Evolutionary conservation across 2,329 filamentous ascomycete genomes (phyloP), one percentile per base, ranked within the genome.

Genomic region (Colletotrichum sublineola): DNA sequence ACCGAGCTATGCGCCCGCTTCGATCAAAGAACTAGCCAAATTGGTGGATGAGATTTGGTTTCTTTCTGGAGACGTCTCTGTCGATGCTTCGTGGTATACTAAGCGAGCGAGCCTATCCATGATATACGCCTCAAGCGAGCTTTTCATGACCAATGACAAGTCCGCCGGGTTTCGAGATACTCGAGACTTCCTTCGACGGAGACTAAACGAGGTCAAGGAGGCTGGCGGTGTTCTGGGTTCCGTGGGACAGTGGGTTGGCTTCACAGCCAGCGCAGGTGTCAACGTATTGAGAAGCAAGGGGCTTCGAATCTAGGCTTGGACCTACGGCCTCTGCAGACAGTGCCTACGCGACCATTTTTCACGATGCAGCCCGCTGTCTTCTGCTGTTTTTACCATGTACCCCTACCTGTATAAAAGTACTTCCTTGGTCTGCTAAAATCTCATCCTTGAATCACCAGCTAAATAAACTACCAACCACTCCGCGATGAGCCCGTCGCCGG

Each of bases 11-110:
- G 88, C 97, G 44, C 90, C 94, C 0, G 84, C 90, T 11, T 95
- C 95, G 0, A 80, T 98, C 3, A 87, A 87, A 56, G 96, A 98
- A 83, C 89, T 99, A 5, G 91, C 93, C 53, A 86, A 89, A 62
- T 89, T 99, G 5, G 89, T 93, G n/a, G 96, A 98, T 80, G 96
- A 99, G 81, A 97, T 99, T 63, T 94, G 93, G 87, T 95, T 93
- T 78, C 89, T 97, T 5, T 90, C 96, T 0, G 94, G 94, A 63
- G 96, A 98, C 81, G 86, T 84, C 31, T 89, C 91, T 31, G 93
- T 98, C 73, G 95, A 98, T 81, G 89, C 90, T 5, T 92, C 91
- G 5, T 99, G 96, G 96, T 99, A 99, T 78, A 85, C 87, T 68
- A 90, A 90, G 79, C 87, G 89, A 61, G 88, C 84, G 4, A 86